phyloP scores from a whole-genome alignment of 2,329 filamentous ascomycete genomes.

The Botrytis hyacinthi region DNA sequence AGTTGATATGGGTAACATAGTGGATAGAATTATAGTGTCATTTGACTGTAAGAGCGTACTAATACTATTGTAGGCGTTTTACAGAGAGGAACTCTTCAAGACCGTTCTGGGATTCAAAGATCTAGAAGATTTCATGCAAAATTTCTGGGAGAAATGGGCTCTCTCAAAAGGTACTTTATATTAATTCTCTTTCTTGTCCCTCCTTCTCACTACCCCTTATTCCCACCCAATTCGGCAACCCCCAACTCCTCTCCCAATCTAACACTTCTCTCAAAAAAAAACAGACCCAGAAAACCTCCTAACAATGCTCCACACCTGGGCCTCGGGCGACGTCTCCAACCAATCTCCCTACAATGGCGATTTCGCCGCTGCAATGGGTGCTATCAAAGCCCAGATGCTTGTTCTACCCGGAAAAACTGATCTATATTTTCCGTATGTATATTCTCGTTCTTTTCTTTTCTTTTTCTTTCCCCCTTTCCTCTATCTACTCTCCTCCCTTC shows the following conservation, averaged over 20 bases:
- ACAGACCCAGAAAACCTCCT: constrained; percentile 73
- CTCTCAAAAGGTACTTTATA: constrained; percentile 55
- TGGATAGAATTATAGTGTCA: not conserved
- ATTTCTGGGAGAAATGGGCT: constrained; percentile 76
- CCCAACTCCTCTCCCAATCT: not conserved
- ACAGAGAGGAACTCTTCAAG: constrained; percentile 68
- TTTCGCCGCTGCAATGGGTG: constrained; percentile 63
- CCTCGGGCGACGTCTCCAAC: constrained; percentile 66
- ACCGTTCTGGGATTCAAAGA: constrained; percentile 61
- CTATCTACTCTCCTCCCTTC: not conserved
- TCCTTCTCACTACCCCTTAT: too few species aligned
- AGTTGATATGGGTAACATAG: not conserved
- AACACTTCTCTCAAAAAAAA: not conserved
- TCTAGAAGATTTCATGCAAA: constrained; percentile 71
- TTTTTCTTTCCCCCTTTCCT: too few species aligned
- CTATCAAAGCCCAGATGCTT: constrained; percentile 69
- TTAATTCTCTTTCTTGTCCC: not conserved
- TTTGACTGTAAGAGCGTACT: not conserved
- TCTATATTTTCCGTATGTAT: constrained; percentile 71
- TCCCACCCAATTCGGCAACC: not conserved
- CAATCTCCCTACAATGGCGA: constrained; percentile 67
- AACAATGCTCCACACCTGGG: constrained; percentile 76
- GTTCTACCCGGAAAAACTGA: constrained; percentile 72
- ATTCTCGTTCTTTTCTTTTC: not conserved
- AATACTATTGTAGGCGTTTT: constrained; percentile 51